Base-by-base conservation (phyloP, 129 eudicot genomes). In the Centaurea solstitialis region DNA sequence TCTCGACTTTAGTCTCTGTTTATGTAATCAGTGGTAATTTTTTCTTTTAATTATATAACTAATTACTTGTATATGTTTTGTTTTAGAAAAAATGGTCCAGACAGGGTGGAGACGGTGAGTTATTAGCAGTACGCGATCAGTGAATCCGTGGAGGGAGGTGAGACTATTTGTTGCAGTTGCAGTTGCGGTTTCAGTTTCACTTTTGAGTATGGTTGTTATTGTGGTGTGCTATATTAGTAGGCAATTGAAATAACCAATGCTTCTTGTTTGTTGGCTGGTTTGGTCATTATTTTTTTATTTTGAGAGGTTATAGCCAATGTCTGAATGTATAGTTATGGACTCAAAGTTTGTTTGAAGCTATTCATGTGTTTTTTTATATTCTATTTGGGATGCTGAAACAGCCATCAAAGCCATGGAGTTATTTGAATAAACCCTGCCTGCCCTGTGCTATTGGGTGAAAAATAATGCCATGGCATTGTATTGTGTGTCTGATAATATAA, bases 61-160 rank as follows among this genome's bases (percentile, higher is more conserved):
- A 9, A 68, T 50, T 80, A 12, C 4, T 76, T 78, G 62, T 18
- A 61, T 62, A 61, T 28, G 17, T 38, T 5, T 67, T 72, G 26
- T 82, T 85, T 66, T 87, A 93, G 97, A 93, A 72, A 93, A 89
- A 86, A 85, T 73, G 80, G 81, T 82, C 70, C 97, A 90, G 83
- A 74, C 86, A 9, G 98, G 98, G 6, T 93, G 98, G 98, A 89
- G 83, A 89, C 86, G 98, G 81, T 93, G 88, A 93, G 81, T 20
- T 53, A 53, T 53, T 53, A 53, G 21, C 62, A 17, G 18, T 20
- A 50, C 2, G 12, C 1, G 62, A 45, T 72, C 68, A 74, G 77
- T 71, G 74, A 40, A 70, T 50, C 62, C 68, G 41, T 50, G 86
- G 81, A 26, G 68, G 28, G 20, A 64, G 78, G 79, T 77, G 84